Base-by-base conservation (phyloP, 805 yeast genomes). In the Scheffersomyces spartinae region DNA sequence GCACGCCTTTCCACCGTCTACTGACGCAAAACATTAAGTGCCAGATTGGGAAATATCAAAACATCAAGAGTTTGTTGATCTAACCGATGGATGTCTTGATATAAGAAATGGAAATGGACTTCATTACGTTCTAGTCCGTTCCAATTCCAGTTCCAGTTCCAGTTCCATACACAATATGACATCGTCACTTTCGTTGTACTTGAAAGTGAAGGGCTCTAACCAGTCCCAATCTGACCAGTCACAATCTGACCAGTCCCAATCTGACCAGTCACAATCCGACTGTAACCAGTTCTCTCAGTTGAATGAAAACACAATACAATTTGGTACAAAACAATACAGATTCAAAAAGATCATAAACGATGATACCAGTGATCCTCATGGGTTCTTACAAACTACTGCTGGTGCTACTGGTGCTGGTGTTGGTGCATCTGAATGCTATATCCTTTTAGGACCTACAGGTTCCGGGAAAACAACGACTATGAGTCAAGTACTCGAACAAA, bases 401-500 rank as follows among this genome's bases (percentile, higher is more conserved):
- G 11, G 6, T n/a, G 33, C 23, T 13, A 9, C 14, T 26, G 7
- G 30, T 7, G 7, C 28, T 7, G 12, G 18, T 13, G 20, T 22
- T 13, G 25, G 20, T 9, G 13, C 20, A 12, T 31, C 28, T 21
- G 29, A 35, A 8, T 39, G 45, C 26, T 26, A 27, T 7, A 31
- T 45, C 7, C 38, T 47, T 22, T 40, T 48, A 36, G 54, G 52
- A 1, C 54, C 54, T 5, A 47, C 51, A 5, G 50, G 49, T 7
- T 38, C 50, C 21, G 59, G 58, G 9, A 53, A 53, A 31, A 50
- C 58, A 10, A 47, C 54, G 20, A 38, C 47, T 6, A 28, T 52
- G 15, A 29, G 30, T 15, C 34, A 34, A 12, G 38, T 47, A 9
- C 32, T 48, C 14, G 22, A 30, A 10, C 29, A 28, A 7, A 40